Evolutionary conservation across 1,284 basidiomycete species (phyloP), one percentile per base, ranked within the genome.

Genomic region (Phylloporus sp.): DNA sequence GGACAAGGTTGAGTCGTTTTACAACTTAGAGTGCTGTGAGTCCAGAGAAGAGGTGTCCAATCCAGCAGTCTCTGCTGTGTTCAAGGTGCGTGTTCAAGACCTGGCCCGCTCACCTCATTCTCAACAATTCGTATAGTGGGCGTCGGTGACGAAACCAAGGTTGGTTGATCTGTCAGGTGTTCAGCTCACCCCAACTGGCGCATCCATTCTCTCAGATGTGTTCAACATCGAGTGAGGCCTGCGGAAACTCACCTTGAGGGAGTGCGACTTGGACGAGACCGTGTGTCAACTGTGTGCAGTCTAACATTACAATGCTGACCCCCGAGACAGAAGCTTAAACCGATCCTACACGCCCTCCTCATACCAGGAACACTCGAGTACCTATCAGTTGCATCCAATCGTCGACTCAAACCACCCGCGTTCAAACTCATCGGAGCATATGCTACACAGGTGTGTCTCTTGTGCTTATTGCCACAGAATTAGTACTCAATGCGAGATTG

Each of bases 221-320:
- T 90, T 98, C 68, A 89, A 90, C 11, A 91, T 97, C 68, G 94
- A 97, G 78, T 97, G 95, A 92, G 95, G 94, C 0, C 83, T 97
- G 27, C 85, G 91, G 47, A 95, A 94, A 73, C 81, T 97, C 32
- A 90, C 92, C 1, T 86, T 97, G 67, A 90, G 93, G 65, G 91
- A 95, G 80, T 91, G 93, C 79, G 87, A 91, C 80, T 80, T 97
- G 56, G 91, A 94, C 68, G 94, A 97, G 63, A 85, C 88, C 66
- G 94, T 94, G 72, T 23, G 64, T 69, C 23, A 64, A 47, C 66
- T 56, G 5, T 23, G 43, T 65, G 47, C 66, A 41, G 59, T 58
- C 27, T 37, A 49, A 29, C 27, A n/a, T 39, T 47, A 53, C 23
- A 37, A 39, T 71, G 23, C 67, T 75, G 63, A 72, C 62, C 19